Percentiles rank a stretch among this genome's conserved stretches.
phyloP scores from a whole-genome alignment of 441 rosid species.

The Brassica balearica region DNA sequence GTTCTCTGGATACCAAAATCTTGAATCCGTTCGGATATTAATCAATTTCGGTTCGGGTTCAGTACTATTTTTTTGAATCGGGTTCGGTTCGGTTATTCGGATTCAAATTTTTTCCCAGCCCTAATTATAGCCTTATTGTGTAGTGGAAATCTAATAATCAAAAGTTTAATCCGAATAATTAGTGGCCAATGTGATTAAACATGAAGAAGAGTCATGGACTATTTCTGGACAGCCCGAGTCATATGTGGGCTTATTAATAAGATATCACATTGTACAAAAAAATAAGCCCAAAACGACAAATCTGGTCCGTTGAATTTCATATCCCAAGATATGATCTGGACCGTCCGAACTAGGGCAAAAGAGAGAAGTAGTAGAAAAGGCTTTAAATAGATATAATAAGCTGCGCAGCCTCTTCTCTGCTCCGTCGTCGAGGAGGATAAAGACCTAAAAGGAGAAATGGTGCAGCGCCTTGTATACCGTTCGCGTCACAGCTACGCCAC shows the following conservation, averaged over 20 bases:
- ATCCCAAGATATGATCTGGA: not conserved
- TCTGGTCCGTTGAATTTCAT: slow-evolving; percentile 3
- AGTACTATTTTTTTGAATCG: too few species aligned
- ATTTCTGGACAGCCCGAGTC: slow-evolving; percentile 59
- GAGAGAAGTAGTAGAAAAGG: not conserved
- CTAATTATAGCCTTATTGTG: too few species aligned
- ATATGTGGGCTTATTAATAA: not conserved
- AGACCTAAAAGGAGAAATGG: not conserved
- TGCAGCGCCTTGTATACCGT: not conserved
- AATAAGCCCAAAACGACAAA: not conserved
- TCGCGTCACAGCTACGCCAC: slow-evolving; percentile 88
- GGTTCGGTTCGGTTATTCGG: too few species aligned
- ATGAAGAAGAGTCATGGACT: slow-evolving; percentile 83
- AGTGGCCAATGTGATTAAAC: slow-evolving; percentile 89
- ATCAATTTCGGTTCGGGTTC: too few species aligned
- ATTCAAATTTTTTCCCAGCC: too few species aligned
- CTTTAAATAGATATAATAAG: slow-evolving; percentile 19
- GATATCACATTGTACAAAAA: not conserved
- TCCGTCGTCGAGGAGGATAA: slow-evolving; percentile 35
- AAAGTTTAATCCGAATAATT: slow-evolving; percentile 68
- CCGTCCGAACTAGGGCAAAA: slow-evolving; percentile 41
- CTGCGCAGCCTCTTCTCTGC: slow-evolving; percentile 20
- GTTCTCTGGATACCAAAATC: too few species aligned
- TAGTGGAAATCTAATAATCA: slow-evolving; percentile 1
- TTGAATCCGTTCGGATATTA: too few species aligned